Percentiles rank a stretch among this genome's conserved stretches.
Evolutionary conservation across 257 asterid species (phyloP).

Genomic region (Cinchona pubescens): DNA sequence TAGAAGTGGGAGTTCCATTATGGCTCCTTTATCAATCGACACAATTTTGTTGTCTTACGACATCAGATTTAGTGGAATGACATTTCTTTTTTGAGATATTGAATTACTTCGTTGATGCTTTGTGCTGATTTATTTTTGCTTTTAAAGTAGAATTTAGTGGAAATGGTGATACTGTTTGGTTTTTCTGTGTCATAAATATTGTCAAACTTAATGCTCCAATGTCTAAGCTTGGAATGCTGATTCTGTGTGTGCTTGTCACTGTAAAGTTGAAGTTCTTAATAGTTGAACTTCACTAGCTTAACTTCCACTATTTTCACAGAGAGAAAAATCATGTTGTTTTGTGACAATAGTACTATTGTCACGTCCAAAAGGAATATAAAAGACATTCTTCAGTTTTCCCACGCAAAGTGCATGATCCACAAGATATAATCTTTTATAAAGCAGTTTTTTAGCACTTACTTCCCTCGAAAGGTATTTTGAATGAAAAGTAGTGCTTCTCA

Average conservation of each 20-base stretch:
- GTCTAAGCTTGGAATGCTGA: background rate
- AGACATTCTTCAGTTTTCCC: background rate
- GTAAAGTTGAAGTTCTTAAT: background rate
- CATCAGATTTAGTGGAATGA: conserved; percentile 1
- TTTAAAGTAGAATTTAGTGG: background rate
- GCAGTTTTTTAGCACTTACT: too few relatives aligned
- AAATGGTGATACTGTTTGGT: background rate
- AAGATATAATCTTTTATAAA: background rate
- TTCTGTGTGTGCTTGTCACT: background rate
- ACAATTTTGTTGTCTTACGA: background rate
- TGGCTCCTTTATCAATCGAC: conserved; percentile 4
- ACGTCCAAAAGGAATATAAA: background rate
- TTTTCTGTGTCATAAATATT: too few relatives aligned
- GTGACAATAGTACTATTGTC: background rate
- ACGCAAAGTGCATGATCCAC: background rate
- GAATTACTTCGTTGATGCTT: background rate
- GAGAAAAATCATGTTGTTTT: background rate
- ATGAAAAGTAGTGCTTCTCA: background rate
- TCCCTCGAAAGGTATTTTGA: too few relatives aligned
- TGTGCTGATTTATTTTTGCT: background rate
- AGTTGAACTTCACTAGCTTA: background rate
- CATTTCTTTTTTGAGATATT: background rate
- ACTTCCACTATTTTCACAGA: background rate
- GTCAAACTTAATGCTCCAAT: too few relatives aligned
- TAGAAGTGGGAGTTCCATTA: background rate